Base-by-base conservation (phyloP, 1,284 basidiomycete genomes). In the Cutaneotrichosporon sp. region DNA sequence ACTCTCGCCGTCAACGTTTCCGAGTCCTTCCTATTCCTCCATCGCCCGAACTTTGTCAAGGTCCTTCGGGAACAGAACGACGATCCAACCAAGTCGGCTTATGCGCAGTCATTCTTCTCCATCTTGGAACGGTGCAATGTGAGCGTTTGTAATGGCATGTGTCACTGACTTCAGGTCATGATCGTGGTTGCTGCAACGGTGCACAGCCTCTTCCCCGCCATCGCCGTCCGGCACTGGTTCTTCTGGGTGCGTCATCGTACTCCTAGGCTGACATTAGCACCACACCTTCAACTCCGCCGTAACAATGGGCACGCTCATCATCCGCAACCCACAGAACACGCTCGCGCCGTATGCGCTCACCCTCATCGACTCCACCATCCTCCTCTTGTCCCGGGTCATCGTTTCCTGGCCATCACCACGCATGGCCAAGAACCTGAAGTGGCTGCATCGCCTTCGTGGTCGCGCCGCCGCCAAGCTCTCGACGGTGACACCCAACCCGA, bases 221-320 rank as follows among this genome's bases (percentile, higher is more conserved):
- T 69, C 20, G 58, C 65, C 2, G 59, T 69, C 8, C 65, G 72
- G 14, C 70, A 73, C 27, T 75, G 70, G 71, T 61, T 36, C 42
- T 27, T 47, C 36, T 60, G 69, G 71, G 50, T 51, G 31, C 16
- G 50, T 24, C 8, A 9, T 7, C n/a, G 9, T 38, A 38, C 8
- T 2, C 7, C 20, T 4, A 6, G n/a, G 14, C 57, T 58, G 9
- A 34, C 22, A 4, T 11, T 55, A 69, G 45, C 69, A 71, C 49
- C 72, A 73, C 58, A 60, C 68, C 10, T 73, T 71, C 57, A 71
- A 69, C n/a, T 66, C 68, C 3, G 73, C 72, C 5, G 69, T 73
- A 3, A 72, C 70, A 46, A 59, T 71, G 11, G 70, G 70, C n/a
- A 70, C 70, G 16, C 54, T 72, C 22, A 62, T 70, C 42, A 65